Evolutionary conservation across 2,329 filamentous ascomycete species (phyloP).

Genomic region (Alternaria sp.): DNA sequence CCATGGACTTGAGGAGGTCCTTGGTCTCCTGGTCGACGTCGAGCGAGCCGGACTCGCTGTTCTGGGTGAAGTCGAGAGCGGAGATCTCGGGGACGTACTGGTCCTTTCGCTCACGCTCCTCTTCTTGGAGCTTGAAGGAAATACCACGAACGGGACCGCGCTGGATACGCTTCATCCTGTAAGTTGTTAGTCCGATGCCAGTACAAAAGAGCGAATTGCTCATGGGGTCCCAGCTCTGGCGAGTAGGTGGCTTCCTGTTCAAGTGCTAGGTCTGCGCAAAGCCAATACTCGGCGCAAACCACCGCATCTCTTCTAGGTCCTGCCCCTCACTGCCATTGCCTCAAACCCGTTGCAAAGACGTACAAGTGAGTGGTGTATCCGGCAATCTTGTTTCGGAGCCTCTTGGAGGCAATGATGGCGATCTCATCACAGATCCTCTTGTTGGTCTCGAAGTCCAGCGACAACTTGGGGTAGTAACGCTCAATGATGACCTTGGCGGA

Average conservation of each 20-base stretch:
- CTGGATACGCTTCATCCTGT: conserved; percentile 99
- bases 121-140: conserved; percentile 99
- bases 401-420: conserved; percentile 98
- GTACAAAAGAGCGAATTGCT: neutral
- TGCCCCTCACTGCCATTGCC: conserved; percentile 69
- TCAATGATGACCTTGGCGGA: conserved; percentile 99
- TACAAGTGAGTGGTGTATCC: conserved; percentile 83
- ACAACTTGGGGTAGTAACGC: conserved; percentile 84
- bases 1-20: conserved; percentile 99
- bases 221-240: neutral
- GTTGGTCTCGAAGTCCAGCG: conserved; percentile 99
- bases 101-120: conserved; percentile 99
- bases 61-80: conserved; percentile 96
- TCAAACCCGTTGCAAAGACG: conserved; percentile 57
- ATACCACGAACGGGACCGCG: conserved; percentile 99
- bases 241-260: neutral
- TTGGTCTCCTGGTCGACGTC: conserved; percentile 98
- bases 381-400: conserved; percentile 92
- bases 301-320: conserved; percentile 96
- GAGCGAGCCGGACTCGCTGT: conserved; percentile 89
- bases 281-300: conserved; percentile 61
- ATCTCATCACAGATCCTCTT: conserved; percentile 99
- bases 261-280: neutral
- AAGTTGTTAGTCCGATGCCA: conserved; percentile 15
- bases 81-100: conserved; percentile 99